A percentile compares a stretch with the other conserved stretches of the same genome.
Conservation (phyloP, 176 grass and related monocot species). For the Zea mays region DNA sequence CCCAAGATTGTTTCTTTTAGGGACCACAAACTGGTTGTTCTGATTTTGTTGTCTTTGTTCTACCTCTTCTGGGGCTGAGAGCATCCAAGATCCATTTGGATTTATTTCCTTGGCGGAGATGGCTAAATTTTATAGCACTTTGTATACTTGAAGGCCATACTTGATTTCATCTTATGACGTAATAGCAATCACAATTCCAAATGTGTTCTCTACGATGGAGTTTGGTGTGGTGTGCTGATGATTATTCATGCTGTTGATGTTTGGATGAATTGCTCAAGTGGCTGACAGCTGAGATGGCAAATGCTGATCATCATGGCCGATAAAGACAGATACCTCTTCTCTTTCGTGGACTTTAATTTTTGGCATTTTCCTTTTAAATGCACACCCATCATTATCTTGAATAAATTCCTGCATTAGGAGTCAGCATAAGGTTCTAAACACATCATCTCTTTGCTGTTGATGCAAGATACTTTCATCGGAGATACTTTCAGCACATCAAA, state of each 20-base stretch:
- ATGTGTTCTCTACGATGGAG: constrained; percentile 31
- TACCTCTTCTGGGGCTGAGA: no score
- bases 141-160: constrained; percentile 23
- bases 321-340: constrained; percentile 49
- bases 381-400: constrained; percentile 50
- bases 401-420: constrained; percentile 60
- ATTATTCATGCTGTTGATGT: constrained; percentile 40
- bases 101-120: no score
- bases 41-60: no score
- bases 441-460: neutral
- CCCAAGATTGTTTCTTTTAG: no score
- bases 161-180: constrained; percentile 24
- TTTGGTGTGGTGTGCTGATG: constrained; percentile 37
- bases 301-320: constrained; percentile 37
- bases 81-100: no score
- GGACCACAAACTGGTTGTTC: no score
- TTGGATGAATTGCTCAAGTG: constrained; percentile 48
- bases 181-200: constrained; percentile 20
- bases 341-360: constrained; percentile 53
- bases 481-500: no score
- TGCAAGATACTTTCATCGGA: no score
- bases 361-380: constrained; percentile 56
- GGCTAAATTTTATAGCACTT: neutral
- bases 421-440: constrained; percentile 63
- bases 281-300: constrained; percentile 49